These are phyloP conservation scores for Coemansia sp. DNA, from an alignment of 371 early-diverging fungal genomes.

Conservation along the genomic window DNA sequence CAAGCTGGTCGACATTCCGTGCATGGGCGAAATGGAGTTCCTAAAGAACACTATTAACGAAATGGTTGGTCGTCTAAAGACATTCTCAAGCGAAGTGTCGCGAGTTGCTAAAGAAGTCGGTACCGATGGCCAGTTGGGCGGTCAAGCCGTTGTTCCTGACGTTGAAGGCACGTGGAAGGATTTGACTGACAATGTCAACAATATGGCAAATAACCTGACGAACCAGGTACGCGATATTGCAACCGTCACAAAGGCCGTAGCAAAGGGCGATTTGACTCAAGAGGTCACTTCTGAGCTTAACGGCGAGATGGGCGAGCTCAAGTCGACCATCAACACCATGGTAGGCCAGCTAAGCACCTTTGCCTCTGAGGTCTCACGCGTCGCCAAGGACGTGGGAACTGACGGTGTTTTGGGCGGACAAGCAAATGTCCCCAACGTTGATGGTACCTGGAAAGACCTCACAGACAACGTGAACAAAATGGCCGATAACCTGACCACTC, in stretches of 20 bases:
- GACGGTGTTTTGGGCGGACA: constrained; percentile 60
- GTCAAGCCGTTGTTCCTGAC: constrained; percentile 52
- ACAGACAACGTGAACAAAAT: constrained; percentile 68
- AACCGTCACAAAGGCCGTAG: constrained; percentile 53
- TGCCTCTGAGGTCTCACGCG: constrained; percentile 62
- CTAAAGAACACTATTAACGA: constrained; percentile 57
- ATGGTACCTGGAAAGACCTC: constrained; percentile 72
- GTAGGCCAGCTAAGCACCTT: constrained; percentile 60
- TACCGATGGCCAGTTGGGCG: constrained; percentile 56
- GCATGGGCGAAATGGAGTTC: constrained; percentile 48
- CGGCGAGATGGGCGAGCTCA: constrained; percentile 67
- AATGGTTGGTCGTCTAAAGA: constrained; percentile 50
- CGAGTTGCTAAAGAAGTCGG: constrained; percentile 50
- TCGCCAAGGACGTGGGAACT: constrained; percentile 65
- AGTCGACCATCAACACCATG: constrained; percentile 58
- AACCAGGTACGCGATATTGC: constrained; percentile 56
- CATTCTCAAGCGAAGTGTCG: constrained; percentile 51
- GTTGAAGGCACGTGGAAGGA: constrained; percentile 63
- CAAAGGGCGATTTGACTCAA: constrained; percentile 52
- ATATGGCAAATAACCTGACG: constrained; percentile 48
- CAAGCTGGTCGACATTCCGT: constrained; percentile 57
- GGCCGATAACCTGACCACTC: constrained; percentile 66
- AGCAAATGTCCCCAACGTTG: constrained; percentile 55
- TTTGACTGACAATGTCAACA: constrained; percentile 58
- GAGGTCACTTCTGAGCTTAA: constrained; percentile 60